phyloP scores from a whole-genome alignment of 441 rosid genomes.

The Aquilaria agallochum region DNA sequence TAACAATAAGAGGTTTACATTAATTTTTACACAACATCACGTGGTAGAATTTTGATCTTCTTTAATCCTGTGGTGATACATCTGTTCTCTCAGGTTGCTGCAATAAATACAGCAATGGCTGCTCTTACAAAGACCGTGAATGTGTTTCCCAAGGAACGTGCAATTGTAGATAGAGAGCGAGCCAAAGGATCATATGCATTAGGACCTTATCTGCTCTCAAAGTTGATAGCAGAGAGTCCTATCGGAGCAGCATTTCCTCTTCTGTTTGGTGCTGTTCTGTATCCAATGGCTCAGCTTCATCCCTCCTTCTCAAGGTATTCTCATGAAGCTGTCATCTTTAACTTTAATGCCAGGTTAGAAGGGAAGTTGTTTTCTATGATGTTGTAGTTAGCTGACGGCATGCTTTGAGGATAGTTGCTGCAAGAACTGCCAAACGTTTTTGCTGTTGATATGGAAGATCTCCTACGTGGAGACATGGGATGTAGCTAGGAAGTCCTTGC shows the following conservation, averaged over 20 bases:
- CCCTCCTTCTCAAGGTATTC: conserved; percentile 74
- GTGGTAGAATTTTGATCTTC: conserved; percentile 3
- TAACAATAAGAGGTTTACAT: too few relatives aligned
- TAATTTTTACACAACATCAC: too few relatives aligned
- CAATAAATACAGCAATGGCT: conserved; percentile 99
- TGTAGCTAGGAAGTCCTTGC: too few relatives aligned
- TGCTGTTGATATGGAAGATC: too few relatives aligned
- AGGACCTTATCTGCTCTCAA: conserved; percentile 93
- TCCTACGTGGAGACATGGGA: too few relatives aligned
- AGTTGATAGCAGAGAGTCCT: conserved; percentile 88
- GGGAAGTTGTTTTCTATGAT: background rate
- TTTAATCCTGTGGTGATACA: background rate
- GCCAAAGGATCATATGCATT: conserved; percentile 86
- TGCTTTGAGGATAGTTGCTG: too few relatives aligned
- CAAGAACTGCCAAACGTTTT: too few relatives aligned
- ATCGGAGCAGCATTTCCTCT: conserved; percentile 95
- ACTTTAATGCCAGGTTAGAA: conserved; percentile 1
- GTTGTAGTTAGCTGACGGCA: too few relatives aligned
- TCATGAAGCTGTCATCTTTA: conserved; percentile 6
- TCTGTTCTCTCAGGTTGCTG: conserved; percentile 59
- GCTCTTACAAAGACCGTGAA: conserved; percentile 97
- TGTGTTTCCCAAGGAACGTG: conserved; percentile 95
- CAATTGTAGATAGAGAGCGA: conserved; percentile 91
- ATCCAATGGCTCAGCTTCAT: conserved; percentile 96
- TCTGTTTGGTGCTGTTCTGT: conserved; percentile 85